Evolutionary conservation across 768 basidiomycete genomes (phyloP), one percentile per base, ranked within the genome.

Genomic region (Hypholoma fasciculare): DNA sequence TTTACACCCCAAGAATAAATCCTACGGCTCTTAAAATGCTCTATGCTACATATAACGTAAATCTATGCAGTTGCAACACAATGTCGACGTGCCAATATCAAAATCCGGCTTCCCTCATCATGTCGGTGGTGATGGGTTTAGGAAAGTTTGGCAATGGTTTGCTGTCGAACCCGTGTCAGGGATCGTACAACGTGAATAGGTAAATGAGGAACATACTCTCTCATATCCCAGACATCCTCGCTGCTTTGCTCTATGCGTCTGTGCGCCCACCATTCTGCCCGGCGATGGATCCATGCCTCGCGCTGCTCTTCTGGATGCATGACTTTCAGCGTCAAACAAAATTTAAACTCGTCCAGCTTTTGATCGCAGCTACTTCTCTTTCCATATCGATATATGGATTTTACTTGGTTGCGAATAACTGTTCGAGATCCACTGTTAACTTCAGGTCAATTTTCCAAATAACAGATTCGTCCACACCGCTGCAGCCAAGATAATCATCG

Each of bases 251-350:
- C 80, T 8, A 91, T 68, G 52, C 96, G 77, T 52, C 90, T 76
- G 36, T 79, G 75, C 4, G 96, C 94, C 96, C 95, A 97, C 94
- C 95, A 96, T 69, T 96, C 93, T 2, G 96, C 96, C 54, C 92
- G 79, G 16, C 90, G 80, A 49, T 78, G 81, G 56, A 98, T 86
- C 96, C 95, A 99, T 3, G 85, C 84, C 51, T 92, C 85, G 30
- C 90, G 81, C 67, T 85, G 84, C 65, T 87, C 83, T 56, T 95
- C 94, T 14, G 87, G 85, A 52, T 88, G 82, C 72, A 92, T 76
- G 12, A 83, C 79, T 72, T 94, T 96, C 60, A 90, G 75, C 59
- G 86, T 88, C 77, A 96, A 77, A 74, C 96, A 99, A 72, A 92
- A 96, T 73, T 97, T 97, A 82, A 96, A 96, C 65, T 96, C 95